Conservation (phyloP, 2,329 filamentous ascomycete species). For the Aspergillus eucalypticola region DNA sequence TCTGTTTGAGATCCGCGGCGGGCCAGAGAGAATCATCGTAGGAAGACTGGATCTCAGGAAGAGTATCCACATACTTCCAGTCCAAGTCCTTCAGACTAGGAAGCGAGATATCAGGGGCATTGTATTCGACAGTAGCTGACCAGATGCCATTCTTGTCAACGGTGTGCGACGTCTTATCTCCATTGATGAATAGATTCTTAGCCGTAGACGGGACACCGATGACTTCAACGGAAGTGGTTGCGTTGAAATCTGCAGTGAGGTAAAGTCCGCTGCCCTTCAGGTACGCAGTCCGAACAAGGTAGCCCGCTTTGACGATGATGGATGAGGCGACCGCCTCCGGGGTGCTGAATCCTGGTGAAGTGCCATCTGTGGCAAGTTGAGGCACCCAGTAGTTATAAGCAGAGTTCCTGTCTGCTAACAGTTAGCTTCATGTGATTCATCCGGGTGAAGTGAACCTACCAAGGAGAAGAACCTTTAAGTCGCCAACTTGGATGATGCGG, state of each 20-base stretch:
- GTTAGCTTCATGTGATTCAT: slow-evolving; percentile 10
- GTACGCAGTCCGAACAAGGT: slow-evolving; percentile 51
- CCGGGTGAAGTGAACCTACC: slow-evolving; percentile 37
- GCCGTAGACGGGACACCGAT: slow-evolving; percentile 61
- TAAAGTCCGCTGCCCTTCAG: slow-evolving; percentile 59
- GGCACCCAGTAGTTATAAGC: slow-evolving; percentile 50
- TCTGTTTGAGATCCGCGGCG: slow-evolving; percentile 57
- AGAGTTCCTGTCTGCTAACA: slow-evolving; percentile 51
- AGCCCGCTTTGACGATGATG: slow-evolving; percentile 46
- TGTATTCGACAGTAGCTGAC: slow-evolving; percentile 54
- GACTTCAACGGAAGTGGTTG: slow-evolving; percentile 67
- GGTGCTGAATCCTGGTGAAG: slow-evolving; percentile 33
- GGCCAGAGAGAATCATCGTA: slow-evolving; percentile 74
- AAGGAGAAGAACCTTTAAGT: slow-evolving; percentile 57
- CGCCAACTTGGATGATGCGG: slow-evolving; percentile 40
- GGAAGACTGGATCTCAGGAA: slow-evolving; percentile 64
- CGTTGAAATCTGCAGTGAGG: slow-evolving; percentile 71
- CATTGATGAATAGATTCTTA: slow-evolving; percentile 64
- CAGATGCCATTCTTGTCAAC: slow-evolving; percentile 51
- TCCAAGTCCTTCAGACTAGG: slow-evolving; percentile 60
- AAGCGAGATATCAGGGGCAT: slow-evolving; percentile 53
- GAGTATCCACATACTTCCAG: slow-evolving; percentile 70
- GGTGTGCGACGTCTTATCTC: slow-evolving; percentile 45
- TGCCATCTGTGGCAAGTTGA: slow-evolving; percentile 33
- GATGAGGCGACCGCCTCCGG: slow-evolving; percentile 33